Evolutionary conservation across 768 basidiomycete genomes (phyloP), one percentile per base, ranked within the genome.

Genomic region (Myochromella boudieri): DNA sequence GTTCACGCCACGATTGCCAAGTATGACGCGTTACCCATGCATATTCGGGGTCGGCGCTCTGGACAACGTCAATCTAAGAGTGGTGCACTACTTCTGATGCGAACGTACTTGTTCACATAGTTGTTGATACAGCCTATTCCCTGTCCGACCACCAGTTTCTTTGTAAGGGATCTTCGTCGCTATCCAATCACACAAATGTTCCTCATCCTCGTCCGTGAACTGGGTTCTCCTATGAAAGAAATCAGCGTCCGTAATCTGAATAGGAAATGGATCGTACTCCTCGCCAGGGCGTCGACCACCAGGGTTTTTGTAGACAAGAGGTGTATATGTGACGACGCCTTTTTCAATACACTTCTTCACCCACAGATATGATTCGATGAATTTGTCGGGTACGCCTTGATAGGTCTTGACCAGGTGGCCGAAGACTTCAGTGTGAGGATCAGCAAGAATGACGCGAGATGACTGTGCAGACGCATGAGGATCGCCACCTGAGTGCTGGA

Each of bases 1-100:
- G 75, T 59, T 92, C 89, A 21, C 90, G 79, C 89, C 89, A 92
- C 12, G 89, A 92, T 54, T 91, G 87, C 89, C 89, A 92, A 2
- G 88, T 90, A 60, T 92, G 89, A 12, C 88, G 82, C 20, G 71
- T 74, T 15, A 90, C 90, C 89, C 89, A 91, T 0, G 77, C 71
- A 56, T 81, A 90, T 52, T 87, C 86, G 1, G 87, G 83, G 51
- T 89, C 84, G 40, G 67, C 65, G 38, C 70, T 71, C 87, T 90
- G 53, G 7, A 27, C 14, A 14, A 32, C 11, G 20, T 45, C 15
- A 26, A 33, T 27, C 37, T 37, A 6, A 3, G 45, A 38, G 25
- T 46, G 3, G 10, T 15, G 9, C 46, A 8, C 37, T 9, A 9
- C 18, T 2, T 24, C 26, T 14, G 27, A 42, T 37, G 26, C 34